Conservation (phyloP, 2,329 filamentous ascomycete species). For the Phymatotrichopsis omnivora region DNA sequence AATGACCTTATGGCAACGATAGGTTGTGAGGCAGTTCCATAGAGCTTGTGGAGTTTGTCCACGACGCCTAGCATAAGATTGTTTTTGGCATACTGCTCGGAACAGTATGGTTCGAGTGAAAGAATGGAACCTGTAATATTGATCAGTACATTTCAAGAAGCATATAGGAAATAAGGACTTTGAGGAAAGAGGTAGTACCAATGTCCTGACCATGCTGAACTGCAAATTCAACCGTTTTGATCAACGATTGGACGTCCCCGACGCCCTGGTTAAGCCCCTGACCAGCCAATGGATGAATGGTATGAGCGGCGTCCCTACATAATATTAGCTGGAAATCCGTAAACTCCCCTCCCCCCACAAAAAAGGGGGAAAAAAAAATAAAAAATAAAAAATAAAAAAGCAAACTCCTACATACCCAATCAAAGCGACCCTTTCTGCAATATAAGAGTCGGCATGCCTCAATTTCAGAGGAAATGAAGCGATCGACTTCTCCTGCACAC, state of each 20-base stretch:
- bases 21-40: slow-evolving; percentile 68
- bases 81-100: slow-evolving; percentile 73
- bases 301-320: slow-evolving; percentile 75
- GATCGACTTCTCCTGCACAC: slow-evolving; percentile 66
- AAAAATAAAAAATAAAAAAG: not conserved
- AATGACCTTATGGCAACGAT: slow-evolving; percentile 69
- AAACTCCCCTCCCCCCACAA: not conserved
- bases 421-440: slow-evolving; percentile 77
- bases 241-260: slow-evolving; percentile 72
- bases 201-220: slow-evolving; percentile 80
- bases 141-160: not conserved
- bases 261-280: slow-evolving; percentile 93
- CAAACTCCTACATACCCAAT: slow-evolving; percentile 55
- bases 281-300: slow-evolving; percentile 85
- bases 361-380: too few relatives aligned
- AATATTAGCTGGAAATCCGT: not conserved
- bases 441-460: slow-evolving; percentile 89
- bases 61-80: slow-evolving; percentile 66
- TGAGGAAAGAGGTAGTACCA: slow-evolving; percentile 42
- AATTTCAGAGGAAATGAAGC: slow-evolving; percentile 87
- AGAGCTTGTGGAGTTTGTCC: slow-evolving; percentile 88
- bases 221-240: slow-evolving; percentile 62
- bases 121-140: slow-evolving; percentile 35
- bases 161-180: not conserved
- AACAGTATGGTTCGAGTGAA: slow-evolving; percentile 69